Conservation (phyloP, 352 stramenopile genomes). For the Phytophthora pluvialis region DNA sequence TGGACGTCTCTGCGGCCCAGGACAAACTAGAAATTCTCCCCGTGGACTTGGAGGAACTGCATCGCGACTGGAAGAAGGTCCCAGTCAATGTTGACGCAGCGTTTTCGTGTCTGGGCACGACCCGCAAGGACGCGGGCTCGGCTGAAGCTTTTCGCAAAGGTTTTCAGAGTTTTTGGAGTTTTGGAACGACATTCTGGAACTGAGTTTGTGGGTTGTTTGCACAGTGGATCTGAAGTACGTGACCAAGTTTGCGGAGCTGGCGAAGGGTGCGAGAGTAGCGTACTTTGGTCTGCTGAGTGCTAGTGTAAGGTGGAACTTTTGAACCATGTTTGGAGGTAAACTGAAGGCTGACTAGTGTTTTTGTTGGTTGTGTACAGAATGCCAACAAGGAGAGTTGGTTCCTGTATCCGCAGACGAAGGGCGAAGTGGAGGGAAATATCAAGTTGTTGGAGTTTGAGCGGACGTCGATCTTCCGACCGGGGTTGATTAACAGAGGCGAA, state of each 20-base stretch:
- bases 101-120: constrained; percentile 78
- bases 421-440: constrained; percentile 66
- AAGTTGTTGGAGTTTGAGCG: constrained; percentile 54
- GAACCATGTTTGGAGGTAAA: not conserved
- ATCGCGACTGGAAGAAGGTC: constrained; percentile 39
- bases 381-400: constrained; percentile 79
- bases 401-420: constrained; percentile 77
- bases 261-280: constrained; percentile 46
- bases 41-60: constrained; percentile 63
- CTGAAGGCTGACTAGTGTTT: not conserved
- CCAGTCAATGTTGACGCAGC: constrained; percentile 49
- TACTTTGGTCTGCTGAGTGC: constrained; percentile 73
- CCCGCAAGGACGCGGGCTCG: constrained; percentile 65
- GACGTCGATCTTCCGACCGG: constrained; percentile 67
- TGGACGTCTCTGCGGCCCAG: constrained; percentile 46
- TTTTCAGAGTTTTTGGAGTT: constrained; percentile 8
- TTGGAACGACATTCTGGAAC: constrained; percentile 1
- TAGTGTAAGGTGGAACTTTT: constrained; percentile 36
- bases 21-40: constrained; percentile 60
- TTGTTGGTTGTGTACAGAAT: constrained; percentile 31
- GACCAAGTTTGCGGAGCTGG: constrained; percentile 52
- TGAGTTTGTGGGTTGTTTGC: not conserved
- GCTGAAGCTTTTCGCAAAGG: constrained; percentile 70
- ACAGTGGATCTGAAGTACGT: constrained; percentile 75
- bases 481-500: constrained; percentile 60